Conservation (phyloP, 768 basidiomycete species). For the Leccinum olivaceopallidum region DNA sequence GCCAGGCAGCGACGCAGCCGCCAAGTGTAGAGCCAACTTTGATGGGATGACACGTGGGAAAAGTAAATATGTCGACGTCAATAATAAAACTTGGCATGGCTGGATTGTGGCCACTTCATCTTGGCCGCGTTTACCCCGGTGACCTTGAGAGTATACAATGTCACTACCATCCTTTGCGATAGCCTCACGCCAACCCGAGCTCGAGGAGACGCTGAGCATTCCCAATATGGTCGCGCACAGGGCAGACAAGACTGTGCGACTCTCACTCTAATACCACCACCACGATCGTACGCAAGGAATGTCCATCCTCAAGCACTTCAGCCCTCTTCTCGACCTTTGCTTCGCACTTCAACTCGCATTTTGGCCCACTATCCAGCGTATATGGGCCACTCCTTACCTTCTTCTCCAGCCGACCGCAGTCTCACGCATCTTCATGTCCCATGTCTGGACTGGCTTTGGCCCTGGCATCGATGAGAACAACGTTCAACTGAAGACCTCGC, state of each 20-base stretch:
- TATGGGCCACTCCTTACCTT: conserved; percentile 43
- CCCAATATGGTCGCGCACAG: background rate
- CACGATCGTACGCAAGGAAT: conserved; percentile 8
- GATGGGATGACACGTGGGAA: too few relatives aligned
- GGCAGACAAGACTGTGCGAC: too few relatives aligned
- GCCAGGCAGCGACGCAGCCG: background rate
- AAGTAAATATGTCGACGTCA: too few relatives aligned
- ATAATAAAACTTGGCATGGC: too few relatives aligned
- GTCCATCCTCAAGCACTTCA: conserved; percentile 27
- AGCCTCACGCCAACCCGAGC: background rate
- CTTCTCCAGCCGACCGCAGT: conserved; percentile 45
- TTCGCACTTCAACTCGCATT: conserved; percentile 38
- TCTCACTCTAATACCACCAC: conserved; percentile 3
- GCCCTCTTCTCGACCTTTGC: conserved; percentile 44
- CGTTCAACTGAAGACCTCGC: conserved; percentile 40
- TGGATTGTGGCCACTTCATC: background rate
- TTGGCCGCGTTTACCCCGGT: too few relatives aligned
- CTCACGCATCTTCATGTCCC: conserved; percentile 56
- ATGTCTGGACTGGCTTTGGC: conserved; percentile 57
- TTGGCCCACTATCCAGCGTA: conserved; percentile 46
- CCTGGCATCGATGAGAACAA: conserved; percentile 45
- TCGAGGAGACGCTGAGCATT: background rate
- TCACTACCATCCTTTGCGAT: background rate
- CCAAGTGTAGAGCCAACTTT: too few relatives aligned
- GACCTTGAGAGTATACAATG: background rate